Evolutionary conservation across 306 rosid species (phyloP), one percentile per base, ranked within the genome.

Genomic region (Dalbergia cochinchinensis): DNA sequence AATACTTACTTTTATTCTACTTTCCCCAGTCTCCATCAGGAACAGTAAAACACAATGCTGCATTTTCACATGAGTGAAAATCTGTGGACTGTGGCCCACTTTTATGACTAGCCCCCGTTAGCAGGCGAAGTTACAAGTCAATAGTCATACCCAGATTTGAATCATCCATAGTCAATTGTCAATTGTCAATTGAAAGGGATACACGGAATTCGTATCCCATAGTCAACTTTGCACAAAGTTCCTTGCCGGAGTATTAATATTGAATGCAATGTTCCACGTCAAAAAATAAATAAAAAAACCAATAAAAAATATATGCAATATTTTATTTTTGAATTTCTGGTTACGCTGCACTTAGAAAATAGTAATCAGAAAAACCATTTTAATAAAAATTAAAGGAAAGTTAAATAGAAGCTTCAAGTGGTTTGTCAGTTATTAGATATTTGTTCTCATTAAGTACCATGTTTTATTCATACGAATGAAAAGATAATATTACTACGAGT

Each of bases 151-250:
- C 15, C 16, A 41, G 22, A 20, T 58, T 39, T 58, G 57, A 22
- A 14, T 42, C 31, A 22, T 58, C 5, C 77, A 2, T 5, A 73
- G 78, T 44, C 78, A 42, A 42, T 15, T 8, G 33, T 60, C 69
- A 60, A 74, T 59, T 5, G 15, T 22, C 13, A 51, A 71, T 39
- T 2, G 12, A 37, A 41, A 15, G 15, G 7, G 15, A 4, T 42
- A 60, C 45, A 44, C 15, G 3, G 3, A 22, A 60, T 41, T 37
- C 6, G 15, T 14, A 44, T 26, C 31, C 18, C 12, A 20, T 22
- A 44, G 31, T 60, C 69, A 74, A 73, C 20, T 53, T 0, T 54
- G 60, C 60, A 54, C 60, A 54, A 54, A 54, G 22, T 54, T 54
- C 15, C 57, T 51, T 51, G 16, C 7, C 19, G 15, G 3, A 51